Evolutionary conservation across 2,329 filamentous ascomycete genomes (phyloP).

Genomic region (Xylariaceae sp.): DNA sequence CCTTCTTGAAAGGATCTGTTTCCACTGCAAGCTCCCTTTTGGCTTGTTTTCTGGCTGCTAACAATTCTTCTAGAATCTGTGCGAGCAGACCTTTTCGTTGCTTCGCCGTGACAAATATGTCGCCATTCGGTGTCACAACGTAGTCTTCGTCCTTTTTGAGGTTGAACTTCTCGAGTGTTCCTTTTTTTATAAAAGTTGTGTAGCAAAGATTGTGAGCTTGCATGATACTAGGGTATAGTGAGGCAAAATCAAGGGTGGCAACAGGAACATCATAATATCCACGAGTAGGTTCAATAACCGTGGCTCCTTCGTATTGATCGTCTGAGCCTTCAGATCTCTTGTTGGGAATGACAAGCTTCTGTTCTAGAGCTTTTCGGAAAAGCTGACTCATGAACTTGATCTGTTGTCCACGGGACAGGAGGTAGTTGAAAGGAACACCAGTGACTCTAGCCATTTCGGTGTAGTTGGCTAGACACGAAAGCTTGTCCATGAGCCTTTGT

Average conservation of each 20-base stretch:
- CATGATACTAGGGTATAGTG: slow-evolving; percentile 97
- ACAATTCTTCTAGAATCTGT: slow-evolving; percentile 93
- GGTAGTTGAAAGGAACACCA: slow-evolving; percentile 94
- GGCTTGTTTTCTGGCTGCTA: slow-evolving; percentile 91
- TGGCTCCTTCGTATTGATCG: slow-evolving; percentile 96
- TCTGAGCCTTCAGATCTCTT: slow-evolving; percentile 72
- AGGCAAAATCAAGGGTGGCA: slow-evolving; percentile 97
- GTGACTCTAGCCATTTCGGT: slow-evolving; percentile 99
- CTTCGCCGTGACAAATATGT: slow-evolving; percentile 88
- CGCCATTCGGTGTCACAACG: slow-evolving; percentile 92
- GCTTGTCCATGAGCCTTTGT: slow-evolving; percentile 92
- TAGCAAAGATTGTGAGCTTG: slow-evolving; percentile 99
- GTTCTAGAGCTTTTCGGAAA: slow-evolving; percentile 91
- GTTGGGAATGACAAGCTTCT: slow-evolving; percentile 94
- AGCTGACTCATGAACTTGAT: slow-evolving; percentile 98
- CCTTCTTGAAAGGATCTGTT: slow-evolving; percentile 96
- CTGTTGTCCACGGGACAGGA: slow-evolving; percentile 91
- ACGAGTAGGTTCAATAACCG: slow-evolving; percentile 93
- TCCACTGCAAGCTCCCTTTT: slow-evolving; percentile 89
- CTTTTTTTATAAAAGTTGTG: slow-evolving; percentile 86
- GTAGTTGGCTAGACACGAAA: slow-evolving; percentile 98
- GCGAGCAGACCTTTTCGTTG: slow-evolving; percentile 90
- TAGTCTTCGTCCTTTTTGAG: slow-evolving; percentile 93
- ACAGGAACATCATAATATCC: slow-evolving; percentile 96
- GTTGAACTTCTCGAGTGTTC: slow-evolving; percentile 74